These are phyloP conservation scores for Pachyrhizus erosus DNA, from an alignment of 306 rosid genomes.

Conservation along the genomic window DNA sequence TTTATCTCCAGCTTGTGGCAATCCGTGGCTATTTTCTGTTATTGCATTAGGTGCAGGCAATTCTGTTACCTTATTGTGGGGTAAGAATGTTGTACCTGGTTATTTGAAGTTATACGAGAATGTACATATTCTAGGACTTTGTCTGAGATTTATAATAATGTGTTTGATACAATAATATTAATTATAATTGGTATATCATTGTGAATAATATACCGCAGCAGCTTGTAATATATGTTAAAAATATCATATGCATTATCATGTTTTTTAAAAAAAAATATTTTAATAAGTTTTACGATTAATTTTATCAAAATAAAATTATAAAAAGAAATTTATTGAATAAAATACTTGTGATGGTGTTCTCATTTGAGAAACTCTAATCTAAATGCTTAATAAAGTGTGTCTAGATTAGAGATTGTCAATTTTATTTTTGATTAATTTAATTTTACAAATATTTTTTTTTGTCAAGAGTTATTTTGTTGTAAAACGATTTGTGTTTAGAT, in stretches of 20 bases:
- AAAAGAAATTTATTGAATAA: neutral
- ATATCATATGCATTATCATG: too few species aligned
- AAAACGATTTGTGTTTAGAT: too few species aligned
- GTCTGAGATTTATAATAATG: neutral
- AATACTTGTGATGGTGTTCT: neutral
- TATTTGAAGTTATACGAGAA: neutral
- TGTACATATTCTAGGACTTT: conserved; percentile 31
- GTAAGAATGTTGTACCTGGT: neutral
- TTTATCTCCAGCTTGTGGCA: conserved; percentile 17
- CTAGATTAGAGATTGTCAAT: neutral
- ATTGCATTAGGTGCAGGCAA: conserved; percentile 9
- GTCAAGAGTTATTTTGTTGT: neutral
- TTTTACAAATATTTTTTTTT: neutral
- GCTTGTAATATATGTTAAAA: too few species aligned
- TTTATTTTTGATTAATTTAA: neutral
- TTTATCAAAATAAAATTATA: neutral
- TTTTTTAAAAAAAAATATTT: too few species aligned
- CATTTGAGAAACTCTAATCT: neutral
- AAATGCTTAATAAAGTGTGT: neutral
- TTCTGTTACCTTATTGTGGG: neutral
- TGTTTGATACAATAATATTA: neutral
- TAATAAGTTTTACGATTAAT: neutral
- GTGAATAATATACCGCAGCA: conserved; percentile 14
- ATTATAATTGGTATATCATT: neutral
- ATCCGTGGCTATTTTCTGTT: neutral